These are phyloP conservation scores for Fagus sylvatica DNA, from an alignment of 306 rosid genomes.

Conservation along the genomic window DNA sequence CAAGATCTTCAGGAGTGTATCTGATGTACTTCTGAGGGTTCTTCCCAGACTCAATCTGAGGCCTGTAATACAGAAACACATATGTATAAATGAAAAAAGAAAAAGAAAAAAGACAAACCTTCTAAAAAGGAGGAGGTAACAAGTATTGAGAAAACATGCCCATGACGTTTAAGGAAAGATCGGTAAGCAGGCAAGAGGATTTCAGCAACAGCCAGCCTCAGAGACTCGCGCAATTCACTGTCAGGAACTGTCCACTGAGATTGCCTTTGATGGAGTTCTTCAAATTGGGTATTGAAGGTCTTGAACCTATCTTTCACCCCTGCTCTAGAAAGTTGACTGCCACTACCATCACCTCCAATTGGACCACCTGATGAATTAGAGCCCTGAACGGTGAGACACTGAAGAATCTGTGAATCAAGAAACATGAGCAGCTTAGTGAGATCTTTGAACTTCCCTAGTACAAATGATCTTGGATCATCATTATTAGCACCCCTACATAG, in stretches of 20 bases:
- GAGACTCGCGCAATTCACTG: conserved; percentile 91
- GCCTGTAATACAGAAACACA: conserved; percentile 51
- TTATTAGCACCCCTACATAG: not conserved
- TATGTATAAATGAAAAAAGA: not conserved
- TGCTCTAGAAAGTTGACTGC: conserved; percentile 71
- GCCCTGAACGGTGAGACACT: conserved; percentile 84
- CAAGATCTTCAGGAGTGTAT: conserved; percentile 70
- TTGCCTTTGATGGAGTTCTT: conserved; percentile 87
- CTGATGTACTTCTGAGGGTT: conserved; percentile 73
- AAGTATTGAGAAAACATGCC: conserved; percentile 42
- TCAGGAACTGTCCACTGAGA: conserved; percentile 98
- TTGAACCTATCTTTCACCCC: conserved; percentile 78
- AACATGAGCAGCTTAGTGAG: not conserved
- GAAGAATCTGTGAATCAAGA: conserved; percentile 67
- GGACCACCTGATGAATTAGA: conserved; percentile 45
- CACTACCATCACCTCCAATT: conserved; percentile 31
- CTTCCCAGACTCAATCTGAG: conserved; percentile 84
- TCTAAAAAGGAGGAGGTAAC: not conserved
- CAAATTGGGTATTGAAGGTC: conserved; percentile 81
- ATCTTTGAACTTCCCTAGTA: not conserved
- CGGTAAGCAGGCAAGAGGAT: conserved; percentile 92
- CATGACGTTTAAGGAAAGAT: conserved; percentile 85
- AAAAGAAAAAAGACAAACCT: not conserved
- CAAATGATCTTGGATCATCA: conserved; percentile 13
- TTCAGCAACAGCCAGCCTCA: conserved; percentile 93